These are phyloP conservation scores for Mallotus nudiflorus DNA, from an alignment of 345 rosid species.

Conservation along the genomic window DNA sequence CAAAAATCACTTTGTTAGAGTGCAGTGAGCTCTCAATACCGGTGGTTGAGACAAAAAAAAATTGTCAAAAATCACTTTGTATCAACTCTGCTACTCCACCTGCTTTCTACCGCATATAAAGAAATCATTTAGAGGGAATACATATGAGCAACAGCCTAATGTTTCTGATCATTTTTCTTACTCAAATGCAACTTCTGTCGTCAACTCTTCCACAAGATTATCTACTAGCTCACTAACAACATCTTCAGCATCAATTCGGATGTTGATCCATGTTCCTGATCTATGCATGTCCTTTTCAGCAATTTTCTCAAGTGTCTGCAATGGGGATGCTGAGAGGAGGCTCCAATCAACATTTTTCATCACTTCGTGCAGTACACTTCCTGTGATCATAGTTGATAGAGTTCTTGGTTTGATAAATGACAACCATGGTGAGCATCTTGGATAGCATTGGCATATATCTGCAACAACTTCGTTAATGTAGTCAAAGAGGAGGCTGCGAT, in stretches of 20 bases:
- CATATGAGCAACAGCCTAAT: background rate
- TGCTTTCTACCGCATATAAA: background rate
- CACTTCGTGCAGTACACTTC: slow-evolving; percentile 40
- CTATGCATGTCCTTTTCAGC: slow-evolving; percentile 47
- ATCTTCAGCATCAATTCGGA: slow-evolving; percentile 45
- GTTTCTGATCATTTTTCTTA: slow-evolving; percentile 25
- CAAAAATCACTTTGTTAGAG: too few relatives aligned
- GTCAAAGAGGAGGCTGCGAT: slow-evolving; percentile 50
- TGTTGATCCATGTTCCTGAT: slow-evolving; percentile 52
- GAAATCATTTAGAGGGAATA: background rate
- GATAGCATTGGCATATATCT: slow-evolving; percentile 37
- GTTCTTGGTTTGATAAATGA: slow-evolving; percentile 34
- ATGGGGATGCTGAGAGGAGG: slow-evolving; percentile 25
- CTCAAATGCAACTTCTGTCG: slow-evolving; percentile 37
- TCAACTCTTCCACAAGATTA: slow-evolving; percentile 48
- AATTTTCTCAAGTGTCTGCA: slow-evolving; percentile 44
- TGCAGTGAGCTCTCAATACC: too few relatives aligned
- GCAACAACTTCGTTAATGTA: slow-evolving; percentile 57
- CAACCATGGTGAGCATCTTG: slow-evolving; percentile 42
- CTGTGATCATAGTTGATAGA: slow-evolving; percentile 15
- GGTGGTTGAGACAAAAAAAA: too few relatives aligned
- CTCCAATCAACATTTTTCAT: slow-evolving; percentile 52
- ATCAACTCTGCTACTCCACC: too few relatives aligned
- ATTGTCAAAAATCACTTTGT: too few relatives aligned
- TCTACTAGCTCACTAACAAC: slow-evolving; percentile 48